Evolutionary conservation across 345 rosid species (phyloP).

Genomic region (Murraya paniculata): DNA sequence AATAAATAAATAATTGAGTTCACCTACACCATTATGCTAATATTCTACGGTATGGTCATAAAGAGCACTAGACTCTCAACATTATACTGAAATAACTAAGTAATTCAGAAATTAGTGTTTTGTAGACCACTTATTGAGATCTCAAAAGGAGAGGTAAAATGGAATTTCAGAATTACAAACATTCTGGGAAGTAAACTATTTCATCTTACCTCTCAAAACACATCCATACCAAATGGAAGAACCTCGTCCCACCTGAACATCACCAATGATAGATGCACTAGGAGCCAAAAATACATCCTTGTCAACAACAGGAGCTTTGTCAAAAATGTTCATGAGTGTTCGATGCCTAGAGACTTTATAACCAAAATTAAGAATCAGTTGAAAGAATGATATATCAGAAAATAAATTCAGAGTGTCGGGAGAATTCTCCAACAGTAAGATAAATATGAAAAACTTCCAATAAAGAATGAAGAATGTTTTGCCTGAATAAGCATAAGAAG

Average conservation of each 20-base stretch:
- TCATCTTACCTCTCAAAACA: conserved; percentile 71
- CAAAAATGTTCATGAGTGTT: conserved; percentile 77
- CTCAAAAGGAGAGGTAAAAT: neutral
- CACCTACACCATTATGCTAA: neutral
- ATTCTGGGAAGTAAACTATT: neutral
- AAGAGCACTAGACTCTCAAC: neutral
- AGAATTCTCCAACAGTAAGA: neutral
- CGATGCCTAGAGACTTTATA: conserved; percentile 84
- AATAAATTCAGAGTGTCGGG: neutral
- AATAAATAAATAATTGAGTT: neutral
- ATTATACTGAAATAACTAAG: neutral
- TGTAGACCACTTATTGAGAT: neutral
- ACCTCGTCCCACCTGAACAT: conserved; percentile 67
- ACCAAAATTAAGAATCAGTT: conserved; percentile 8
- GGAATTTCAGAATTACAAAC: neutral
- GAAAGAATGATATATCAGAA: neutral
- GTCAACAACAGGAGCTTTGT: conserved; percentile 70
- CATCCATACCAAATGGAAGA: conserved; percentile 98
- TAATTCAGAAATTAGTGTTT: neutral
- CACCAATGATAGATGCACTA: conserved; percentile 75
- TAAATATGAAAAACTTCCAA: neutral
- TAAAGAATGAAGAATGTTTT: neutral
- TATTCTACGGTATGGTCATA: neutral
- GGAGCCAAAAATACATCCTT: conserved; percentile 89
- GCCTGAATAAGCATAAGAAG: neutral